Evolutionary conservation across 495 filamentous ascomycete species (phyloP).

Genomic region (Bacidia gigantensis): DNA sequence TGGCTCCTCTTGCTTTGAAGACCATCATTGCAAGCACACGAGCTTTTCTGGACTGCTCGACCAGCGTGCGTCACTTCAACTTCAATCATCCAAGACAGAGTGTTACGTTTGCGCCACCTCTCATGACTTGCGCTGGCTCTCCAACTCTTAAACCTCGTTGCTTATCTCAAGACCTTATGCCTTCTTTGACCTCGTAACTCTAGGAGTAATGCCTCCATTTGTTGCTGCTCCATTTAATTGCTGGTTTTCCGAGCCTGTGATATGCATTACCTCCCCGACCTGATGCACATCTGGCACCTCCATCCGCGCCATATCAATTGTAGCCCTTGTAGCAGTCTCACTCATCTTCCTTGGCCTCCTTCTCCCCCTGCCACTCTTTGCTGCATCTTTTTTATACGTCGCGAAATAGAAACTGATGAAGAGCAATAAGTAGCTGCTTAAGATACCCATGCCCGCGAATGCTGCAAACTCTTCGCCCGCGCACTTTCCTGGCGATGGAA

Average conservation of each 20-base stretch:
- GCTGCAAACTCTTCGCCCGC: slow-evolving; percentile 97
- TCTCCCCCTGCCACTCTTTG: slow-evolving; percentile 19
- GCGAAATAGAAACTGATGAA: slow-evolving; percentile 99
- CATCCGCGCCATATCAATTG: slow-evolving; percentile 41
- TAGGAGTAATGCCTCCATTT: slow-evolving; percentile 11
- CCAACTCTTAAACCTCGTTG: too few species aligned
- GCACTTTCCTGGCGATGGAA: slow-evolving; percentile 73
- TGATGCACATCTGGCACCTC: slow-evolving; percentile 29
- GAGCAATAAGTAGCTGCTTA: slow-evolving; percentile 86
- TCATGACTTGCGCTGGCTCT: too few species aligned
- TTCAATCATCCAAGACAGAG: too few species aligned
- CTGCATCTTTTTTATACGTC: slow-evolving; percentile 85
- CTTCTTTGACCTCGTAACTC: slow-evolving; percentile 16
- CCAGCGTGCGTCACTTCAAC: too few species aligned
- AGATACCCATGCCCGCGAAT: slow-evolving; percentile 78
- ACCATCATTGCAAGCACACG: too few species aligned
- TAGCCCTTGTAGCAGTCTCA: slow-evolving; percentile 37
- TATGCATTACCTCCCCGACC: slow-evolving; percentile 15
- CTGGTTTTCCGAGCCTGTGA: neutral
- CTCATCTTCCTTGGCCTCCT: slow-evolving; percentile 31
- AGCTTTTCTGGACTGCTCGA: too few species aligned
- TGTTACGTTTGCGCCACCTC: too few species aligned
- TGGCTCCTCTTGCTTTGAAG: too few species aligned
- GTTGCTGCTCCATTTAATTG: slow-evolving; percentile 5
- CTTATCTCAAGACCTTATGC: slow-evolving; percentile 8